Percentiles rank a stretch among this genome's conserved stretches.
phyloP scores from a whole-genome alignment of 164 flowering plant species.

The Chimonanthus praecox region DNA sequence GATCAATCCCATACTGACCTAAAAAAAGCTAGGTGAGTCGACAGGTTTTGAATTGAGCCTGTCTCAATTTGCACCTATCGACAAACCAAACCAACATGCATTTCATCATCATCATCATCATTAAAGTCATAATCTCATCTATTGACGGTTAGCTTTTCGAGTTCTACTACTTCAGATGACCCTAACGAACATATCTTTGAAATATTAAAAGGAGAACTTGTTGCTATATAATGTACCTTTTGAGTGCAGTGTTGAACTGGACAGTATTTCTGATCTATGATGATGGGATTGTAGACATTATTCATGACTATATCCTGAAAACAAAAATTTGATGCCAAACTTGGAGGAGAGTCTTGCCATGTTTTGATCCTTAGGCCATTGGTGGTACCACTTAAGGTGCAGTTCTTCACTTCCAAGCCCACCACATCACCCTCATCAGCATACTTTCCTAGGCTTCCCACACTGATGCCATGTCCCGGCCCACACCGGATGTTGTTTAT shows the following conservation, averaged over 20 bases:
- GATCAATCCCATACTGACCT: too few species aligned
- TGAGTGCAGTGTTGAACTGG: slow-evolving; percentile 12
- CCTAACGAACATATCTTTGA: too few species aligned
- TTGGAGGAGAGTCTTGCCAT: slow-evolving; percentile 21
- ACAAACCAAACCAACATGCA: too few species aligned
- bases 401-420: slow-evolving; percentile 29
- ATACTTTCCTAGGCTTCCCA: slow-evolving; percentile 22
- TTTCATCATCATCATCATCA: too few species aligned
- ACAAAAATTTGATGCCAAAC: slow-evolving; percentile 13
- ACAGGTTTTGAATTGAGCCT: too few species aligned
- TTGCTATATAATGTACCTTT: background rate
- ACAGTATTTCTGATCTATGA: slow-evolving; percentile 55
- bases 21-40: too few species aligned
- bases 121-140: too few species aligned
- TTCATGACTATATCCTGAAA: slow-evolving; percentile 51
- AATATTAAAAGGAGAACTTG: too few species aligned
- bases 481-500: slow-evolving; percentile 35
- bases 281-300: slow-evolving; percentile 16
- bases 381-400: slow-evolving; percentile 33
- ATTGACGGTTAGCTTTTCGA: too few species aligned
- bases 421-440: slow-evolving; percentile 22
- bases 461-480: slow-evolving; percentile 55
- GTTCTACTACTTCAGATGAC: too few species aligned
- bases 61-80: too few species aligned
- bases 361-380: slow-evolving; percentile 63